Base-by-base conservation (phyloP, 768 basidiomycete species). In the Phylloporus sp. region DNA sequence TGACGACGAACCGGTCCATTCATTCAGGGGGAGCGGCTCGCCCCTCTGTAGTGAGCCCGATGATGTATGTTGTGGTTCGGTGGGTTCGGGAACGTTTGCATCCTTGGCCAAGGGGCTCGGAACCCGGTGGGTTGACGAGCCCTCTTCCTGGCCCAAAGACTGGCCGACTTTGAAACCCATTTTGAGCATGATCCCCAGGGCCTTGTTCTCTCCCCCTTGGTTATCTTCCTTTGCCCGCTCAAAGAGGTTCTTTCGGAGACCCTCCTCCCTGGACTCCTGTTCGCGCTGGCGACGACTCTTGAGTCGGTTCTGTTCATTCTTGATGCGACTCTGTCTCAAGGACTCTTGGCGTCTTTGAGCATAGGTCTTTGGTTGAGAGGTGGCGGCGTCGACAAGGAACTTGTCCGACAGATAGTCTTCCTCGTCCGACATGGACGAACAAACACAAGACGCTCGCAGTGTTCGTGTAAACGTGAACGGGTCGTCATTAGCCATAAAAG, bases 351-450 rank as follows among this genome's bases (percentile, higher is more conserved):
- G 82, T 37, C 79, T 71, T 55, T 88, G 78, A 14, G 73, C 69
- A 57, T 93, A 93, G 0, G 87, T 86, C 53, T 77, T 79, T 9
- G 80, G 69, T 2, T 69, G 56, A 6, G 73, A 55, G 10, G 71
- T 26, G 17, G 60, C 47, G n/a, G 70, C 40, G 1, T 73, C 71
- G 38, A 72, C 54, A 5, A 92, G 74, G 66, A 91, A 92, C 60
- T 89, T 91, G 72, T 90, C 87, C 26, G 89, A 90, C 41, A 93
- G 77, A 61, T 92, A 93, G 70, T 92, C 88, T 58, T 91, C 89
- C 49, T 78, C 80, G 52, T 79, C 79, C 42, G 82, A 80, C 85
- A 86, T 88, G 8, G n/a, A 17, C 20, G 50, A 49, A 43, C 49
- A 62, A 68, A 64, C 52, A 54, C 38, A 38, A 28, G 44, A 53